Evolutionary conservation across 202 grass and related monocot genomes (phyloP).

Genomic region (Zoysia matrella): DNA sequence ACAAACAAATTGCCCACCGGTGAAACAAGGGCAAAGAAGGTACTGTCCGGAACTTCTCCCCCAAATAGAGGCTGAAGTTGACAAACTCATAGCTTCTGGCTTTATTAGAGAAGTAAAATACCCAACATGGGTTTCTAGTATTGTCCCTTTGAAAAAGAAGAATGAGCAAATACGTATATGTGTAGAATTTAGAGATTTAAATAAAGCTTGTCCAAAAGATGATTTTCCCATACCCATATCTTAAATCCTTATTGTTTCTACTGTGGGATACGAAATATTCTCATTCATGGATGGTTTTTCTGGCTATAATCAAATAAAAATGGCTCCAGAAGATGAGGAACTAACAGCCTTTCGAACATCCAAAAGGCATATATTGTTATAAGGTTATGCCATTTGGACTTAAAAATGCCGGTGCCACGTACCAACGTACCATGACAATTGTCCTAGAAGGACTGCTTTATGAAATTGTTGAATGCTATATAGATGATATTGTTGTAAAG

Average conservation of each 20-base stretch:
- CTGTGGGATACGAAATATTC: conserved; percentile 12
- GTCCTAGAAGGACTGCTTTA: not conserved
- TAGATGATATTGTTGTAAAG: conserved; percentile 30
- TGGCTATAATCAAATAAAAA: conserved; percentile 38
- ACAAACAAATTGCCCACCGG: not conserved
- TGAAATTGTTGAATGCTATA: conserved; percentile 18
- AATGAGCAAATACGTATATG: conserved; percentile 12
- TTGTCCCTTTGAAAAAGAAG: conserved; percentile 17
- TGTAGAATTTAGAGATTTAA: conserved; percentile 33
- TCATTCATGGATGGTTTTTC: conserved; percentile 28
- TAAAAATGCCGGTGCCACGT: conserved; percentile 20
- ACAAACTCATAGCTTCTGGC: not conserved
- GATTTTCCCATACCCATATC: conserved; percentile 16
- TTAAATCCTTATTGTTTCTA: conserved; percentile 25
- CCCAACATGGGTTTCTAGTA: conserved; percentile 2
- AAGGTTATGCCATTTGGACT: conserved; percentile 20
- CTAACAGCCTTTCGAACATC: not conserved
- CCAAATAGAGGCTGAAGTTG: not conserved
- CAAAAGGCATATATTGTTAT: conserved; percentile 31
- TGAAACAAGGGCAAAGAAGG: too few species aligned
- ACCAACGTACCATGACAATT: not conserved
- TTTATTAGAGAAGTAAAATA: conserved; percentile 40
- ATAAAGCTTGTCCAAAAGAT: conserved; percentile 42
- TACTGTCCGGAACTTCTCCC: too few species aligned
- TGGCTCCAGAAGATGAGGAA: not conserved